Base-by-base conservation (phyloP, 1,284 basidiomycete species). In the Stygiomarasmius scandens region DNA sequence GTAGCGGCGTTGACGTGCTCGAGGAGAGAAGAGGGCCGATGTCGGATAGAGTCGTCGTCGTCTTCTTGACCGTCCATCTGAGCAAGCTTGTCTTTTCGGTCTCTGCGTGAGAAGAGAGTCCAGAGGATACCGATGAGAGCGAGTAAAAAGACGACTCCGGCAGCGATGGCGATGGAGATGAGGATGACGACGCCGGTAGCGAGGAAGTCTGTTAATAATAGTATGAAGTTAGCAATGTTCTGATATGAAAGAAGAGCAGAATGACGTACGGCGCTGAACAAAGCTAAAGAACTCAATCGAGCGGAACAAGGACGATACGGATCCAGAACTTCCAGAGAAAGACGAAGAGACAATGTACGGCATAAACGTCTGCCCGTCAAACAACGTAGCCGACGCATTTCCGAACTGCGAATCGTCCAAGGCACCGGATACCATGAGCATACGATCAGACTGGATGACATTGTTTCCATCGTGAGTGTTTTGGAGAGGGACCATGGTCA, bases 131-230 rank as follows among this genome's bases (percentile, higher is more conserved):
- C 94, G 58, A 95, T 80, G 36, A 97, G 77, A 14, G 93, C 90
- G 22, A 98, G 81, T 1, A 98, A 76, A 77, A 99, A 95, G 53
- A 99, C 93, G 23, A 98, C 86, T 24, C 95, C 96, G 10, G 96
- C 94, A 3, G 93, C 89, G 62, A 98, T 97, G 27, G 96, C 96
- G 64, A 99, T 98, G 3, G 95, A 96, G 64, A 99, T 96, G 41
- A 98, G 83, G 61, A 99, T 98, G 55, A 99, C 94, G 38, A 98
- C 83, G 2, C 96, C 97, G 23, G 88, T 86, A 1, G 95, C 93
- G 52, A 98, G 84, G 81, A 90, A 92, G 70, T 87, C 94, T 94
- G 62, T 4, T 12, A 32, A 32, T 32, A 32, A 12, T 6, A 32
- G 29, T 6, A 32, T 5, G 12, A 12, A 12, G 41, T 57, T 36